Percentiles rank a stretch among this genome's conserved stretches.
These are phyloP conservation scores for Gossypium trilobum DNA, from an alignment of 441 rosid species.

Conservation along the genomic window DNA sequence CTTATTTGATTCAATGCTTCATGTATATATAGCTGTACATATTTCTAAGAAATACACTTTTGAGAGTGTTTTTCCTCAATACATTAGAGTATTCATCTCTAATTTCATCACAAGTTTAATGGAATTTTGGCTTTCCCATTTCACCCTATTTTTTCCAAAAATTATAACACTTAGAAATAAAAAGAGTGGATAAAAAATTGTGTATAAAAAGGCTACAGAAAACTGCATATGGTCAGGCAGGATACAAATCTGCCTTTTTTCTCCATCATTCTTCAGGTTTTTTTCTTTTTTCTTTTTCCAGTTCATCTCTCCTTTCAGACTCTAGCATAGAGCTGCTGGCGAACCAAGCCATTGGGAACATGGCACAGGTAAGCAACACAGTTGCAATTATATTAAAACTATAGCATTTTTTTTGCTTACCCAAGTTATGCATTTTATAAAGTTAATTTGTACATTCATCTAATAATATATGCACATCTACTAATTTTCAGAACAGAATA, in stretches of 20 bases:
- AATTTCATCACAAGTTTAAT: background rate
- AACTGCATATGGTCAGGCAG: background rate
- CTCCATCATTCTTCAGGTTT: background rate
- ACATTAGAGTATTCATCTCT: background rate
- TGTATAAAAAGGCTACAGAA: background rate
- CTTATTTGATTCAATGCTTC: background rate
- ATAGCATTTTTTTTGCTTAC: background rate
- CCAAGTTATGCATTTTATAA: background rate
- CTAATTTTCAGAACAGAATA: background rate
- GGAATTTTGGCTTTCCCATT: background rate
- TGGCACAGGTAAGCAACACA: background rate
- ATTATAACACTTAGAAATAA: background rate
- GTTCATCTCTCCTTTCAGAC: background rate
- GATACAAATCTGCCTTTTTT: background rate
- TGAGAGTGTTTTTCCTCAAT: background rate
- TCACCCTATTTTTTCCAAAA: background rate
- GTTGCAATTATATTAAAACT: background rate
- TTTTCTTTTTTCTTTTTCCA: background rate
- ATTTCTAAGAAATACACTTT: background rate
- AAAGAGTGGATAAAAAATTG: background rate
- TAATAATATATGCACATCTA: background rate
- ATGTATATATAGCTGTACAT: background rate
- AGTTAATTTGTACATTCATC: background rate
- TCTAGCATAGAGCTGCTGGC: background rate
- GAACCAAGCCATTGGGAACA: background rate